phyloP scores from a whole-genome alignment of 768 basidiomycete genomes.

The Cystofilobasidium macerans region DNA sequence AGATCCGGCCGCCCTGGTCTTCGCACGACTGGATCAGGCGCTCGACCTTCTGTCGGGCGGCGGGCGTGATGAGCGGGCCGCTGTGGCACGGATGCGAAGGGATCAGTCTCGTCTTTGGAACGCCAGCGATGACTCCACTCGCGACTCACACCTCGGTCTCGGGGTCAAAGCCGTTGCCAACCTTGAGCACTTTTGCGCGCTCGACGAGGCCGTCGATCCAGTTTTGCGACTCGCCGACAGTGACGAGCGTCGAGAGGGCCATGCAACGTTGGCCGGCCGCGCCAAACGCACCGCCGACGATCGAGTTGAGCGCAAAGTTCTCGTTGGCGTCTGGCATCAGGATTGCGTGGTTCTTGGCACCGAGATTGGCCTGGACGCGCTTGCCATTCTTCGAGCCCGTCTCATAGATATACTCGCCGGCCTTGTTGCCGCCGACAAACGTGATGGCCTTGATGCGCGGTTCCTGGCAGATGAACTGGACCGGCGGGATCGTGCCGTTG shows the following conservation, averaged over 20 bases:
- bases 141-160: conserved; percentile 65
- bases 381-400: conserved; percentile 46
- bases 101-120: background rate
- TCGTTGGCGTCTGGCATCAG: conserved; percentile 55
- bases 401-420: conserved; percentile 82
- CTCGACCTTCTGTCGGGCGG: conserved; percentile 66
- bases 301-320: conserved; percentile 80
- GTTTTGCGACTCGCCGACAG: conserved; percentile 58
- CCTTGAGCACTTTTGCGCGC: conserved; percentile 64
- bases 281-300: conserved; percentile 87
- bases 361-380: conserved; percentile 55
- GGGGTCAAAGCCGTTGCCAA: conserved; percentile 81
- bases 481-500: conserved; percentile 78
- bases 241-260: conserved; percentile 48
- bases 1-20: conserved; percentile 68
- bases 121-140: background rate
- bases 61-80: conserved; percentile 52
- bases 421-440: conserved; percentile 88
- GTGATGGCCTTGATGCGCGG: conserved; percentile 85
- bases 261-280: conserved; percentile 97
- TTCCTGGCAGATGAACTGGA: conserved; percentile 83
- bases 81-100: conserved; percentile 30
- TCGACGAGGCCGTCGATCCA: conserved; percentile 84
- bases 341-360: conserved; percentile 63
- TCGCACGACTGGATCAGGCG: conserved; percentile 51